Conservation (phyloP, 805 yeast genomes). For the Lipomyces spencermartinsiae region DNA sequence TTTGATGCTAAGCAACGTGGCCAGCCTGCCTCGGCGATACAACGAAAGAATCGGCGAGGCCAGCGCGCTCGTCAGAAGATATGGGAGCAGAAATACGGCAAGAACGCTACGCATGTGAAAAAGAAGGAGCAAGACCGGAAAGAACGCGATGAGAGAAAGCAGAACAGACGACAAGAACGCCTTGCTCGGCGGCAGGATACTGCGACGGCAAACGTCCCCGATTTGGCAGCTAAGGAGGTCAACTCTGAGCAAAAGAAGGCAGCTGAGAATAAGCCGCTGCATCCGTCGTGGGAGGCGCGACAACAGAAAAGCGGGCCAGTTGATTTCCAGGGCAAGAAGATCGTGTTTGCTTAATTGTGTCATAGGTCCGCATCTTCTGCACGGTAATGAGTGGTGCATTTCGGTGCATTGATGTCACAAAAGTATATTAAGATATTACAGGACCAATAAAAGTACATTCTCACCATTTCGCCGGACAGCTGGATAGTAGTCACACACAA, state of each 20-base stretch:
- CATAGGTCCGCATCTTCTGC: neutral
- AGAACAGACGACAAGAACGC: conserved; percentile 19
- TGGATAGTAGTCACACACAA: neutral
- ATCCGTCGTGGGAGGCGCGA: conserved; percentile 99
- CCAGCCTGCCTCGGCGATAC: conserved; percentile 39
- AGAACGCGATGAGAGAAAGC: conserved; percentile 67
- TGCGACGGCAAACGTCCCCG: conserved; percentile 17
- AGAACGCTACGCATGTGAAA: conserved; percentile 79
- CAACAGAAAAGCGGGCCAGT: conserved; percentile 62
- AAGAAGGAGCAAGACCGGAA: conserved; percentile 62
- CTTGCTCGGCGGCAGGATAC: conserved; percentile 12
- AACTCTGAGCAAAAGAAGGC: neutral
- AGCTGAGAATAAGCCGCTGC: conserved; percentile 53
- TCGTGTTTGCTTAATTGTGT: conserved; percentile 62
- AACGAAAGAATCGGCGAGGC: conserved; percentile 89
- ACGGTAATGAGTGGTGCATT: neutral
- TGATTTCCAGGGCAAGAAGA: conserved; percentile 84
- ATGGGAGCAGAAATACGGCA: conserved; percentile 92
- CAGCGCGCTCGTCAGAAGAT: conserved; percentile 96
- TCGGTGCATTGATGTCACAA: neutral
- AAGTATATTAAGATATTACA: neutral
- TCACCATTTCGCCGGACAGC: neutral
- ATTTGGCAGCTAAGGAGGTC: conserved; percentile 13
- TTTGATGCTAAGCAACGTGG: conserved; percentile 36
- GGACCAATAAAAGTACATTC: neutral